Evolutionary conservation across 2,329 filamentous ascomycete genomes (phyloP).

Genomic region (Trichoderma atroviride): DNA sequence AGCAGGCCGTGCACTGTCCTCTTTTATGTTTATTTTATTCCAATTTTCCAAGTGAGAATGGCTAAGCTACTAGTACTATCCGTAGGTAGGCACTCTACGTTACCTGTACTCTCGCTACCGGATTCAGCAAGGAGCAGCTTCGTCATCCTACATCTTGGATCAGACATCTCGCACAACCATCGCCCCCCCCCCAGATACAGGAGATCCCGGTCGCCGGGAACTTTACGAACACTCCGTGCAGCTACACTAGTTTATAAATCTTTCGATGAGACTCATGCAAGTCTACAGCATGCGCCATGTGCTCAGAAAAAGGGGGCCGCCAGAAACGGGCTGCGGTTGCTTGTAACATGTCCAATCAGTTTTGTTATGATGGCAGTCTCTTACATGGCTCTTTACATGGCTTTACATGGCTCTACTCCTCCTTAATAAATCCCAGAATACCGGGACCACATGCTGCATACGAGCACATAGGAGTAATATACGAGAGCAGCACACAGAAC

Average conservation of each 20-base stretch:
- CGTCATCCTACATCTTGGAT: constrained; percentile 19
- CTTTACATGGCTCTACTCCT: background rate
- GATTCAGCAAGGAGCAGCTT: constrained; percentile 8
- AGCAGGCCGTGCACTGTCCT: background rate
- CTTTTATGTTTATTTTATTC: background rate
- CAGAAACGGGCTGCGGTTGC: background rate
- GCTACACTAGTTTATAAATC: background rate
- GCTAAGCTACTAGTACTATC: background rate
- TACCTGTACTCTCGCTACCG: background rate
- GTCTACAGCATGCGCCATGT: background rate
- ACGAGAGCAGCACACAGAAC: background rate
- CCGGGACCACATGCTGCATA: constrained; percentile 1
- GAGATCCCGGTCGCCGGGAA: constrained; percentile 22
- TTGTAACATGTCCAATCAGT: background rate
- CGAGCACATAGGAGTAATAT: background rate
- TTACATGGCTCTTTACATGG: background rate
- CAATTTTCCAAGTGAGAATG: background rate
- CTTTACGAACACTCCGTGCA: constrained; percentile 23
- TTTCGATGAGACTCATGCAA: constrained; percentile 9
- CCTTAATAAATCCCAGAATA: background rate
- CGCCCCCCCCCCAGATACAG: constrained; percentile 7
- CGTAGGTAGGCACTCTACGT: background rate
- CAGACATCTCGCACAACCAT: constrained; percentile 10
- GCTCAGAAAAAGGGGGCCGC: background rate
- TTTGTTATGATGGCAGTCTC: background rate